Base-by-base conservation (phyloP, 495 filamentous ascomycete species). In the Penicillium roqueforti region DNA sequence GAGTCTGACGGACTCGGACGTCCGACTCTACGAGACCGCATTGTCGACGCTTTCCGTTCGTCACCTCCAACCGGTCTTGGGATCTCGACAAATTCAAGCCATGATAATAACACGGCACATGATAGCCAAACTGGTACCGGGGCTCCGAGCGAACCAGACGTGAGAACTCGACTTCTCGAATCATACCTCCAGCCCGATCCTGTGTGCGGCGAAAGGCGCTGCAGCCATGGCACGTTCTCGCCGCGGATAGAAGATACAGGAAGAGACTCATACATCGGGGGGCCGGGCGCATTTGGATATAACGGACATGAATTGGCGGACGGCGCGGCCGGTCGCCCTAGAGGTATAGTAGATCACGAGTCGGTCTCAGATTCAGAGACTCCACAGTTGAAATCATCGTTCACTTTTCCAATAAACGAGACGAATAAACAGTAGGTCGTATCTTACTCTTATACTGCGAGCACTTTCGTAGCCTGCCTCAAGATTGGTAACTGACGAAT, bases 161-260 rank as follows among this genome's bases (percentile, higher is more conserved):
- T 55, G 29, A 67, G 66, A 58, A 70, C 70, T 36, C 64, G 69
- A 20, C 61, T 76, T 8, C 55, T 78, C 39, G 64, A 70, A 39
- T 72, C 69, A 4, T 76, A 77, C 49, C 51, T 74, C 39, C 66
- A 60, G 29, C 53, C 53, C 34, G 62, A 65, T 20, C 69, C 72
- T 44, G 55, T 61, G 6, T 75, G 73, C 39, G 75, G 74, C 43
- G 44, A 73, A 61, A 64, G 73, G 51, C 57, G 76, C 48, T 91
- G 86, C 73, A 80, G 83, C 55, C 87, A 92, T 69, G 89, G 89
- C 53, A 87, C 86, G n/a, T 89, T 91, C 67, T 90, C 87, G 14
- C 87, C 88, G 10, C 76, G 79, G n/a, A 72, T 82, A 3, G 70
- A 71, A 47, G 79, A 72, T 34, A 70, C 75, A 10, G 66, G 77